Conservation (phyloP, 2,329 filamentous ascomycete genomes). For the Claviceps pusilla region DNA sequence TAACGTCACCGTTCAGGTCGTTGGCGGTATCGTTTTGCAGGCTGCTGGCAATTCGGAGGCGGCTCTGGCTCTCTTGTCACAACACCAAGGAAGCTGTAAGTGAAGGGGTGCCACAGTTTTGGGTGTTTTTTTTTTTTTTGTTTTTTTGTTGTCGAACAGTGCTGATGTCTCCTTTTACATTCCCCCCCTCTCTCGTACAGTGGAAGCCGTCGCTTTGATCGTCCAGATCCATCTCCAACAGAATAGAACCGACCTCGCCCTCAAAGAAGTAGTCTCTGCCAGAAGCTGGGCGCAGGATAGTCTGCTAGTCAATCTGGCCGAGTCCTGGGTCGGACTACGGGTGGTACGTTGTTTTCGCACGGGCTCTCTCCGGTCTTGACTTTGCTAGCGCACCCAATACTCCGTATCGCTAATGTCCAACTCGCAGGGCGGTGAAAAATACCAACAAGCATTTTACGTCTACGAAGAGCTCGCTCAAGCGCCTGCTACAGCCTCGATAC, state of each 20-base stretch:
- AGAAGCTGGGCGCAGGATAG: conserved; percentile 92
- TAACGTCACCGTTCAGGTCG: conserved; percentile 66
- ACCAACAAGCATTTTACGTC: conserved; percentile 94
- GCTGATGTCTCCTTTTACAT: background rate
- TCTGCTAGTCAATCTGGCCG: conserved; percentile 80
- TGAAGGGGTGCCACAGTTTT: conserved; percentile 9
- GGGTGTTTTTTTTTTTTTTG: background rate
- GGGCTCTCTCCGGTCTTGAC: no score
- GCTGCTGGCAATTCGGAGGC: conserved; percentile 70
- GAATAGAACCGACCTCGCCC: conserved; percentile 77
- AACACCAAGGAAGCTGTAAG: conserved; percentile 77
- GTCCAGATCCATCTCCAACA: conserved; percentile 86
- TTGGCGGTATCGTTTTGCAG: conserved; percentile 70
- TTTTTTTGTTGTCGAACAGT: no score
- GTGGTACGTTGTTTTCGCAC: conserved; percentile 38
- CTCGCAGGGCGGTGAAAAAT: conserved; percentile 73
- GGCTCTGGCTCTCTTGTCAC: conserved; percentile 61
- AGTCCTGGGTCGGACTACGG: conserved; percentile 86
- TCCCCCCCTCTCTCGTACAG: conserved; percentile 21
- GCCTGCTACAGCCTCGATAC: conserved; percentile 60
- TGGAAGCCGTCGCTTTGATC: conserved; percentile 69
- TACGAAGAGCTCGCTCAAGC: conserved; percentile 91
- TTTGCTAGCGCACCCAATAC: no score
- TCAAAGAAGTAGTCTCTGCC: conserved; percentile 77
- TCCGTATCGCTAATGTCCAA: conserved; percentile 12